Evolutionary conservation across 176 grass and related monocot genomes (phyloP), one percentile per base, ranked within the genome.

Genomic region (Ensete glaucum): DNA sequence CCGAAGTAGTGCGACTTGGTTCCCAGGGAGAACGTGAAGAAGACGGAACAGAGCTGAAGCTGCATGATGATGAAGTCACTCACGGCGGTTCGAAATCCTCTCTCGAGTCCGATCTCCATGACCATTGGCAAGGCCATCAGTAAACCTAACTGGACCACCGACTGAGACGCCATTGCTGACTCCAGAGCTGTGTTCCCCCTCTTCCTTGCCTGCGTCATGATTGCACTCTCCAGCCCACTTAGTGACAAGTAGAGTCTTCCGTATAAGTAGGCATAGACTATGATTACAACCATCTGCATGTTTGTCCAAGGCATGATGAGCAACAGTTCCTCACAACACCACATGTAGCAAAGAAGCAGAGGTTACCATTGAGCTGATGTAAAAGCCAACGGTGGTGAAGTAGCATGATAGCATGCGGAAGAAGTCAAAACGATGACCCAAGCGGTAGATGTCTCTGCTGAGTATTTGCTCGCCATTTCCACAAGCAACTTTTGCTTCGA

Each of bases 1-100:
- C 93, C 89, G 53, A 88, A 96, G 71, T 96, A 92, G 80, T 96
- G 93, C 23, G 89, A 88, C 88, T 96, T 96, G 52, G 93, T 96
- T 48, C 93, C 93, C 23, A 96, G 78, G 49, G 89, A 90, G 68
- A 96, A 96, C 6, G 93, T 92, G 67, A 96, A 96, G 70, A 96
- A 96, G 17, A 96, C 89, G 21, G 93, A 85, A 48, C 85, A 89
- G 68, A 92, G 73, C 71, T 96, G 93, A 8, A 96, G 83, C 67
- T 96, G 93, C 89, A 96, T 96, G 27, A 96, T 85, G 48, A 96
- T 71, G n/a, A 96, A 96, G 64, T 96, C 93, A 55, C 89, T 92
- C 72, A 96, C 58, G 20, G 93, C 93, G 20, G 85, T 92, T 82
- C 89, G 91, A 77, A 96, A 96, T 73, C 93, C 93, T 90, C 85